A percentile compares a stretch with the other conserved stretches of the same genome.
Evolutionary conservation across 768 basidiomycete genomes (phyloP).

Genomic region (Suillus plorans): DNA sequence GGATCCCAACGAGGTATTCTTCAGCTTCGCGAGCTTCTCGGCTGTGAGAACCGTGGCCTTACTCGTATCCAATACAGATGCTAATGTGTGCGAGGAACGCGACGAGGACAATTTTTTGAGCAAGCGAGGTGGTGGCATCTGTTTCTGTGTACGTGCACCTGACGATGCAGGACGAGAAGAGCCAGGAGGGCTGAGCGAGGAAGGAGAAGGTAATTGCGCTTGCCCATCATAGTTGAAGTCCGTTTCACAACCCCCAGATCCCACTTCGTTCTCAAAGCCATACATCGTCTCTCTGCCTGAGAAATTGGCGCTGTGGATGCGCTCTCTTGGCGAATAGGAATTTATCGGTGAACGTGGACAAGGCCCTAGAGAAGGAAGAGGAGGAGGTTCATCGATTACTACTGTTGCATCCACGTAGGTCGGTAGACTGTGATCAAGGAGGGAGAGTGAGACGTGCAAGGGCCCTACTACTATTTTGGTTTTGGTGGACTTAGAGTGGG

Average conservation of each 20-base stretch:
- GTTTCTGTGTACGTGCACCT: background rate
- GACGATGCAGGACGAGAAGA: constrained; percentile 8
- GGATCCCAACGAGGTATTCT: background rate
- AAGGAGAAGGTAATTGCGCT: constrained; percentile 1
- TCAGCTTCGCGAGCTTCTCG: background rate
- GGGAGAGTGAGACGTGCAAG: constrained; percentile 48
- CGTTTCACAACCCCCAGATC: background rate
- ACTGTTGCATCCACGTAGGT: constrained; percentile 57
- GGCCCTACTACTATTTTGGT: constrained; percentile 9
- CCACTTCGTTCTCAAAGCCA: background rate
- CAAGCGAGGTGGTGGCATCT: background rate
- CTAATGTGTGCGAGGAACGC: background rate
- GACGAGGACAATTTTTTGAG: background rate
- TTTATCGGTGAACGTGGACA: constrained; percentile 11
- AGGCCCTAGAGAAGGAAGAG: constrained; percentile 11
- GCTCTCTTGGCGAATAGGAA: background rate
- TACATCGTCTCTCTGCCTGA: background rate
- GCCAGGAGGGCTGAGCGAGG: constrained; percentile 4
- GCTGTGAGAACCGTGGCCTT: background rate
- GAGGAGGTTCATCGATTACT: constrained; percentile 38
- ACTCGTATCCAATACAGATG: background rate
- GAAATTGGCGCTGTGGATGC: background rate
- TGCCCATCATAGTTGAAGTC: constrained; percentile 11
- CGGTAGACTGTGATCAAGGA: constrained; percentile 57
- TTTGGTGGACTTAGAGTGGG: background rate